A percentile compares a stretch with the other conserved stretches of the same genome.
Conservation (phyloP, 2,329 filamentous ascomycete genomes). For the Ophiostoma triangulosporum region DNA sequence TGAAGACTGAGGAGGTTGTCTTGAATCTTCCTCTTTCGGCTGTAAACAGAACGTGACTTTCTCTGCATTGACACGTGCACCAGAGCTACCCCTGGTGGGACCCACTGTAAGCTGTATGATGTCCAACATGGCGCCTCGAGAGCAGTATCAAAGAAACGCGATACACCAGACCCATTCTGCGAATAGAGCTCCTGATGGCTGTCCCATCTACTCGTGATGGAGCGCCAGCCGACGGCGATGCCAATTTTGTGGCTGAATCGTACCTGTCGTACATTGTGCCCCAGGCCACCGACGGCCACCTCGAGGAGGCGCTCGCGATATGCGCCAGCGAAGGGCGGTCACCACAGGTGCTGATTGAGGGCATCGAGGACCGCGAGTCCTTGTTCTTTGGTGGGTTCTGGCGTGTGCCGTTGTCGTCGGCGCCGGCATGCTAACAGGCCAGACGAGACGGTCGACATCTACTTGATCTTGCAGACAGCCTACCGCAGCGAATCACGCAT, state of each 20-base stretch:
- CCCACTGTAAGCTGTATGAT: neutral
- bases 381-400: constrained; percentile 56
- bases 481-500: constrained; percentile 43
- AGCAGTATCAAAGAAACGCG: neutral
- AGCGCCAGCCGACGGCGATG: constrained; percentile 7
- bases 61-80: neutral
- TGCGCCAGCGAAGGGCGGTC: constrained; percentile 22
- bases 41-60: neutral
- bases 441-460: constrained; percentile 63
- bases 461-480: constrained; percentile 54
- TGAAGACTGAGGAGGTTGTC: too few relatives aligned
- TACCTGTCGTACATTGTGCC: constrained; percentile 49
- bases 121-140: neutral
- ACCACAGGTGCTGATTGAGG: constrained; percentile 35
- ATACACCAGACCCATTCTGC: neutral
- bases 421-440: too few relatives aligned
- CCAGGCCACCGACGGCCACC: constrained; percentile 37
- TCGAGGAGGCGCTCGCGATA: constrained; percentile 35
- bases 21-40: neutral
- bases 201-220: constrained; percentile 3
- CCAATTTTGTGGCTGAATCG: constrained; percentile 42
- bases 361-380: constrained; percentile 47
- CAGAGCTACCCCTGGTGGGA: neutral
- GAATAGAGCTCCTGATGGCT: constrained; percentile 2
- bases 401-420: too few relatives aligned